Evolutionary conservation across 106 monocot species (phyloP).

Genomic region (Dactylorhiza incarnata): DNA sequence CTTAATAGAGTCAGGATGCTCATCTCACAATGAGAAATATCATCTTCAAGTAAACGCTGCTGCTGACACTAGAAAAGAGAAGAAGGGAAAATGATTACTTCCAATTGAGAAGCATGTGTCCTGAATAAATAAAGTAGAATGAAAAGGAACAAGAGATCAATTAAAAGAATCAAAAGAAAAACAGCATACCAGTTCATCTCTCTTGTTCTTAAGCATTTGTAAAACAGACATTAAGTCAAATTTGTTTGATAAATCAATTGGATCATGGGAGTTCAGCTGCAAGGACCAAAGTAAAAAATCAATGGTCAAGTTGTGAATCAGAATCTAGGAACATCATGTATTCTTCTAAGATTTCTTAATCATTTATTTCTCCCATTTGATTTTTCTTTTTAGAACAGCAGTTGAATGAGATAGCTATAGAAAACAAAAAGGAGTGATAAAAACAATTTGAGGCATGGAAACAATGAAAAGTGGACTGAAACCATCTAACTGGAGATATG

Average conservation of each 20-base stretch:
- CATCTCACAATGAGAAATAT: conserved; percentile 5
- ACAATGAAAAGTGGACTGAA: too few relatives aligned
- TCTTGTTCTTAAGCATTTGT: conserved; percentile 4
- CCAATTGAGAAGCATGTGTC: background rate
- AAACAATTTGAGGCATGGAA: too few relatives aligned
- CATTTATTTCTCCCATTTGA: background rate
- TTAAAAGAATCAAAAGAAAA: background rate
- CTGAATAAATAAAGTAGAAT: background rate
- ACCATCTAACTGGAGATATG: too few relatives aligned
- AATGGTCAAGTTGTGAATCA: background rate
- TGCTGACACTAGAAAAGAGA: background rate
- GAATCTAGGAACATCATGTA: background rate
- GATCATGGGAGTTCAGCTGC: background rate
- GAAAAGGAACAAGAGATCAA: background rate
- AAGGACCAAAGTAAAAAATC: background rate
- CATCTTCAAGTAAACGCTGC: conserved; percentile 2
- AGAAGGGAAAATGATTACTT: background rate
- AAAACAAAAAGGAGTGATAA: too few relatives aligned
- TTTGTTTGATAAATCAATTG: background rate
- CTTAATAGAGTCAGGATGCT: background rate
- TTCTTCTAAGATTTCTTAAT: background rate
- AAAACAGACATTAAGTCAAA: background rate
- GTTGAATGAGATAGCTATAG: too few relatives aligned
- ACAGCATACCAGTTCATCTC: background rate
- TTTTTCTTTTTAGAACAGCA: background rate